phyloP scores from a whole-genome alignment of 1,139 yeast genomes.

The Hemisphaericaspora xylanilytica region DNA sequence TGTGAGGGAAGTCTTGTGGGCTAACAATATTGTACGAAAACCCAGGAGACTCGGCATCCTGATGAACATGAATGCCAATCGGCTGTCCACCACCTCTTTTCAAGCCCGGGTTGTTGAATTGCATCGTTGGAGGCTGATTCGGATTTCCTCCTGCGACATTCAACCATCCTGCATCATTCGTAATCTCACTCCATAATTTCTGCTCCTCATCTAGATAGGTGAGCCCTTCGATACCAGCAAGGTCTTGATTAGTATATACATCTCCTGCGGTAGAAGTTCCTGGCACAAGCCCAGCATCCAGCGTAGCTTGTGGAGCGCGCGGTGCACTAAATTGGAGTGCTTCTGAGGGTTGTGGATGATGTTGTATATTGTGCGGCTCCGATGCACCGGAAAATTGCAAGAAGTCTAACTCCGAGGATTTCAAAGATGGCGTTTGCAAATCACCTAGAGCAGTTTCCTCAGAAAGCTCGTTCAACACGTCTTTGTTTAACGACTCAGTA shows the following conservation, averaged over 20 bases:
- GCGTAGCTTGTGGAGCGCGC: too few species aligned
- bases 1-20: constrained; percentile 2
- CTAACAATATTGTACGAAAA: constrained; percentile 5
- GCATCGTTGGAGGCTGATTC: constrained; percentile 2
- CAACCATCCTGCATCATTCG: constrained; percentile 74
- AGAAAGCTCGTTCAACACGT: constrained; percentile 4
- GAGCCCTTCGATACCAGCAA: constrained; percentile 46
- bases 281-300: too few species aligned
- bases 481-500: constrained; percentile 3
- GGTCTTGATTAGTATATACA: constrained; percentile 33
- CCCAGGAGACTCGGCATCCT: constrained; percentile 2
- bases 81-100: constrained; percentile 1
- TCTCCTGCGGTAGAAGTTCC: constrained; percentile 22
- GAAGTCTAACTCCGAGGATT: constrained; percentile 21
- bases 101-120: constrained; percentile 1
- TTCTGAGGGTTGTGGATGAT: constrained; percentile 2
- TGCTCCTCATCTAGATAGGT: constrained; percentile 52
- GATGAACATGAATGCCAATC: constrained; percentile 1
- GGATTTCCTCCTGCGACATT: constrained; percentile 12
- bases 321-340: too few species aligned
- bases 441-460: constrained; percentile 6
- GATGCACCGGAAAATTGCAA: constrained; percentile 17
- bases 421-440: constrained; percentile 9
- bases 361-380: constrained; percentile 3
- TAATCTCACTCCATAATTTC: constrained; percentile 71